Percentiles rank a stretch among this genome's conserved stretches.
These are phyloP conservation scores for button mushroom (Agaricus bisporus) DNA, from an alignment of 768 basidiomycete species.

Conservation along the genomic window DNA sequence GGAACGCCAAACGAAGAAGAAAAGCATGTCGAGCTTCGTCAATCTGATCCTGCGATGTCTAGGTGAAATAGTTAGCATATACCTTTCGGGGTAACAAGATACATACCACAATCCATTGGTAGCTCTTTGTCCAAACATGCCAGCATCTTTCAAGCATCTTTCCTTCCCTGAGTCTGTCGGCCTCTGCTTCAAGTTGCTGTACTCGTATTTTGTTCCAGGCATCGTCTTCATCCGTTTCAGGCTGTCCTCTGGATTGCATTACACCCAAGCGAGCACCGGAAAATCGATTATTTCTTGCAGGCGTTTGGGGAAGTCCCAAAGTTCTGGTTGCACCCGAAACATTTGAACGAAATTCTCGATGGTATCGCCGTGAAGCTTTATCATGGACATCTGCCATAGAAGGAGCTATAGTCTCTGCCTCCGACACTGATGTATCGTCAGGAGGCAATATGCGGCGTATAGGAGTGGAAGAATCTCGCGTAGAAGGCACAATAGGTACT, in stretches of 20 bases:
- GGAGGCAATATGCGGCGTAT: background rate
- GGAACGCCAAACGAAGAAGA: slow-evolving; percentile 50
- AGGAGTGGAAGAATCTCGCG: background rate
- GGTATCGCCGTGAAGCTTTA: background rate
- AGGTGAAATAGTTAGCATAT: slow-evolving; percentile 6
- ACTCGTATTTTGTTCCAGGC: slow-evolving; percentile 75
- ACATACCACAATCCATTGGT: slow-evolving; percentile 70
- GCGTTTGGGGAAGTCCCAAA: background rate
- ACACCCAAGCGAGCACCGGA: slow-evolving; percentile 23
- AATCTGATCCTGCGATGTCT: slow-evolving; percentile 74
- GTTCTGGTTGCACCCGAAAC: background rate
- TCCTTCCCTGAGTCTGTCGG: slow-evolving; percentile 61
- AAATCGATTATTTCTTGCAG: slow-evolving; percentile 6
- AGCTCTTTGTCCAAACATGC: slow-evolving; percentile 69
- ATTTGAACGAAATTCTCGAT: background rate
- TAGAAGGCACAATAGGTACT: background rate
- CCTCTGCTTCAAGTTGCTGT: slow-evolving; percentile 63
- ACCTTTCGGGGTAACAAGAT: background rate
- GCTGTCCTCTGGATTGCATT: slow-evolving; percentile 29
- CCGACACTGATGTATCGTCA: slow-evolving; percentile 1
- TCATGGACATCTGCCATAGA: background rate
- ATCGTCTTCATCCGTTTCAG: slow-evolving; percentile 60
- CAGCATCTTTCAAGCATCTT: slow-evolving; percentile 64
- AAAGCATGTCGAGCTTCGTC: slow-evolving; percentile 62
- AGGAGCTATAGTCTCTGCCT: background rate